Evolutionary conservation across 2,329 filamentous ascomycete species (phyloP), one percentile per base, ranked within the genome.

Genomic region (Grosmannia huntii): DNA sequence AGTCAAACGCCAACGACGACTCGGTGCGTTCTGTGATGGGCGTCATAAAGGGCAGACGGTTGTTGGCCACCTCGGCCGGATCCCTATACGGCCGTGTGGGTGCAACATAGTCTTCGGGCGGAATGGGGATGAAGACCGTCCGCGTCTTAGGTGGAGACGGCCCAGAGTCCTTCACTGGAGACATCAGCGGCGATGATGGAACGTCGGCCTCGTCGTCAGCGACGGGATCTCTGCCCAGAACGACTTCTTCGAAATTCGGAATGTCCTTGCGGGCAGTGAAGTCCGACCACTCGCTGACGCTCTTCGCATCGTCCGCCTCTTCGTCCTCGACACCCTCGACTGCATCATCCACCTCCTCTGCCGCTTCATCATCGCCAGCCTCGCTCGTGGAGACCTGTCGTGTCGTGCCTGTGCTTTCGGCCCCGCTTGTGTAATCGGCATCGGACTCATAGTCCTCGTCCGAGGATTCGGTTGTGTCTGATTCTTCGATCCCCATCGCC

Each of bases 21-120:
- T 99, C 94, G 0, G 94, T 99, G 65, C 90, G 85, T 71, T 99
- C 94, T 1, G 94, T 92, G 64, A 99, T 99, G 1, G 94, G 94
- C 0, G 94, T 99, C 94, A 99, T 97, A 70, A 97, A 99, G 3
- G 92, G 94, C 11, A 97, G 77, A 57, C 91, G 86, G 71, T 91
- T 96, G 67, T 96, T 95, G 60, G 90, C 90, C 70, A 86, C 79
- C 69, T 90, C 81, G 41, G 75, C 80, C 67, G 89, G 83, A 70
- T 96, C 88, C 67, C 90, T 85, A 77, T 87, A 96, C 60, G 89
- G 87, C 53, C 85, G 81, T 59, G 81, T 86, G 21, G 89, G 86
- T 51, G 89, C 83, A 64, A 91, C 84, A 69, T 90, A 95, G 69
- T 95, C 89, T 67, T 95, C 89, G 0, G 90, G 90, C 1, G 87